Evolutionary conservation across 257 asterid genomes (phyloP).

Genomic region (Paulownia fortunei): DNA sequence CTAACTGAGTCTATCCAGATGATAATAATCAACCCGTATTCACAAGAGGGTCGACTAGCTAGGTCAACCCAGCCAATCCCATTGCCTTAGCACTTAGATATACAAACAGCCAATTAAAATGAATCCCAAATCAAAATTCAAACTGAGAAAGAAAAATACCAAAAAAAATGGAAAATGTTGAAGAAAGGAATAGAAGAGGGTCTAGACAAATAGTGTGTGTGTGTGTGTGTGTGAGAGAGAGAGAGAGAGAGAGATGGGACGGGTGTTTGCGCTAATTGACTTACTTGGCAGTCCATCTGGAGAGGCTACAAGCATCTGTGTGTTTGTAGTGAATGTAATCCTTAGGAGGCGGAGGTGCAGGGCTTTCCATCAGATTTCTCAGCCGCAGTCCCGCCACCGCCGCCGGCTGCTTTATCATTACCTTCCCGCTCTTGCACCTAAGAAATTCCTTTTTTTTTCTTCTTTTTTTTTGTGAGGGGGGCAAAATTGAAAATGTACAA

Average conservation of each 20-base stretch:
- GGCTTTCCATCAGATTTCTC: constrained; percentile 56
- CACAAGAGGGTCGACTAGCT: background rate
- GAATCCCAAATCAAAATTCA: background rate
- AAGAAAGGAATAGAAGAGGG: background rate
- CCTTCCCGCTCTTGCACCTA: constrained; percentile 22
- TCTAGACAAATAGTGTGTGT: no score
- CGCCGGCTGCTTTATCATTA: constrained; percentile 45
- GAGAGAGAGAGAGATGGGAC: background rate
- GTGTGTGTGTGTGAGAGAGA: no score
- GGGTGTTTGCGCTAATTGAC: constrained; percentile 4
- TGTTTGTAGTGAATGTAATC: constrained; percentile 65
- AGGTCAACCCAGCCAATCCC: background rate
- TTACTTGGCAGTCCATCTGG: constrained; percentile 77
- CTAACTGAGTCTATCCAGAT: constrained; percentile 4
- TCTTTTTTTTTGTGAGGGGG: background rate
- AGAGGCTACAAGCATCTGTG: constrained; percentile 65
- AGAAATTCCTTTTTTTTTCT: background rate
- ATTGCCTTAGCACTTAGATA: background rate
- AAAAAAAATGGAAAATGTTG: no score
- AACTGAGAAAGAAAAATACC: background rate
- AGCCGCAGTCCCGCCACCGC: constrained; percentile 45
- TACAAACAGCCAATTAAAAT: background rate
- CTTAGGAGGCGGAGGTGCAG: constrained; percentile 37
- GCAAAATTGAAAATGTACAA: no score
- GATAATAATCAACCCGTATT: background rate